Evolutionary conservation across 371 early-diverging fungal genomes (phyloP), one percentile per base, ranked within the genome.

Genomic region (Rhizopus microsporus): DNA sequence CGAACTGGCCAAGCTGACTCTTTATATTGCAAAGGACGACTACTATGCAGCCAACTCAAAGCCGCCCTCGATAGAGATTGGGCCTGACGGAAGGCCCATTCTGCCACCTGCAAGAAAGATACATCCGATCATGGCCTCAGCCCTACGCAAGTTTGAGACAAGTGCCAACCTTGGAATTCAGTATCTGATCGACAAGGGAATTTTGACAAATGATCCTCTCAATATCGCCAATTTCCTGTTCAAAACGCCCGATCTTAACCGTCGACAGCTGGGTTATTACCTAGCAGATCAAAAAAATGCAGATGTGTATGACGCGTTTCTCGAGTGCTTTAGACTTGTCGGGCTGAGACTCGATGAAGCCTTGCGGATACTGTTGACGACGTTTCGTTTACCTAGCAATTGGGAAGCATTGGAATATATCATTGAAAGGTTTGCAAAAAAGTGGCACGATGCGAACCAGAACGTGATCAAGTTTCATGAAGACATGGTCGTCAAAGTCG

Each of bases 151-250:
- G 43, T 94, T 94, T 62, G 84, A 88, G 54, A 72, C 80, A 5
- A 85, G 89, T 66, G 87, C 92, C 7, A 78, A 77, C 1, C 72
- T 80, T 13, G 90, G 90, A 0, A 79, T 94, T 13, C 77, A 78
- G 17, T 88, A 86, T 48, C 79, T 93, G 56, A 75, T 92, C 30
- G 82, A 88, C 48, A 89, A 88, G 57, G 74, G 85, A 13, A 81
- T 89, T 9, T 69, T 94, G 10, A 82, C 82, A 0, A 74, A 85
- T 9, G 86, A 84, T 15, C 85, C 91, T 0, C 69, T 85, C 31
- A 83, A 78, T n/a, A 86, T 92, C n/a, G 93, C 93, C 17, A 82
- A 86, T 10, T 93, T 93, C 57, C 60, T 95, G 49, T 87, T 92
- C 75, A 85, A 88, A 40, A 91, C 92, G 30, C 89, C 92, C 0